phyloP scores from a whole-genome alignment of 2,329 filamentous ascomycete genomes.

The Trichophyton verrucosum region DNA sequence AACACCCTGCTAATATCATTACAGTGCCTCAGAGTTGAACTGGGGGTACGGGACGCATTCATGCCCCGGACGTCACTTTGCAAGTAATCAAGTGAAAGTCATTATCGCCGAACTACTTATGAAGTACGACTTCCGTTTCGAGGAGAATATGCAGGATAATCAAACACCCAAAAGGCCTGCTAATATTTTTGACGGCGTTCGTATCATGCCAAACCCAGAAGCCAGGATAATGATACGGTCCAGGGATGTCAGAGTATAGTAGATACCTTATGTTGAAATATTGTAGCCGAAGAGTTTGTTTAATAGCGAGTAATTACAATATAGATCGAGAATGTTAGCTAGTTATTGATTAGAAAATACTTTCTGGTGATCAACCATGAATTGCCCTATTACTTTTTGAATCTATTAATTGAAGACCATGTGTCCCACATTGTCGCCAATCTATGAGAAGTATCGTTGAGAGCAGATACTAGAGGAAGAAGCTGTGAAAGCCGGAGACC shows the following conservation, averaged over 20 bases:
- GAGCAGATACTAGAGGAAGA: neutral
- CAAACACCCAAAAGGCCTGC: neutral
- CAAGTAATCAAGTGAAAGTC: constrained; percentile 24
- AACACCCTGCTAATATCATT: neutral
- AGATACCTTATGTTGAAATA: no score
- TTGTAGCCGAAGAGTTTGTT: no score
- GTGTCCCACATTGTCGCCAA: no score
- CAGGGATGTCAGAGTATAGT: neutral
- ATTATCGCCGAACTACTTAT: constrained; percentile 21
- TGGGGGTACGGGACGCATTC: constrained; percentile 21
- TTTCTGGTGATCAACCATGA: no score
- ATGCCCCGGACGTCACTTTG: constrained; percentile 27
- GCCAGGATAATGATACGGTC: neutral
- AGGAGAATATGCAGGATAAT: neutral
- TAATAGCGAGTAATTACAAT: no score
- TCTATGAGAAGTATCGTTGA: no score
- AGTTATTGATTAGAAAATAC: no score
- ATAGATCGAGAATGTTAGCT: no score
- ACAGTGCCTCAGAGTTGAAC: neutral
- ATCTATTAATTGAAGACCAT: no score
- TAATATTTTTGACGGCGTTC: neutral
- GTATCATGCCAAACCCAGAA: neutral
- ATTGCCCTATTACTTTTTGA: no score
- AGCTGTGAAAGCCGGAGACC: neutral
- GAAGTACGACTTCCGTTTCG: constrained; percentile 21